These are phyloP conservation scores for Cystobasidium sp. DNA, from an alignment of 1,284 basidiomycete genomes.

Conservation along the genomic window DNA sequence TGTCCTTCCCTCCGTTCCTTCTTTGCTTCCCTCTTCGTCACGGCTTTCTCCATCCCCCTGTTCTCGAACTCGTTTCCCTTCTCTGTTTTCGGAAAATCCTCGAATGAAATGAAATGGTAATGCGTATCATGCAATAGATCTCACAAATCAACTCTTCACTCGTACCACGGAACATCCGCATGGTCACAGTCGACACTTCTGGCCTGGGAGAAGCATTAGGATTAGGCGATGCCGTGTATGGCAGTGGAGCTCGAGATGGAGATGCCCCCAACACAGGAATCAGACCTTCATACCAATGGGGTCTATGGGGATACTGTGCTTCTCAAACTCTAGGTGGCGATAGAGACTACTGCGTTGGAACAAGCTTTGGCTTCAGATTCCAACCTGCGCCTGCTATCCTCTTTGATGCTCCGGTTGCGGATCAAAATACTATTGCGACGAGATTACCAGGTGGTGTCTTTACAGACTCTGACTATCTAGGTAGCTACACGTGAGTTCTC, in stretches of 20 bases:
- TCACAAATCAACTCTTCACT: conserved; percentile 34
- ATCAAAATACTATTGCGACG: conserved; percentile 39
- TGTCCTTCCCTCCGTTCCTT: background rate
- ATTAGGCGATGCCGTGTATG: conserved; percentile 25
- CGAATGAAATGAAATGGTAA: background rate
- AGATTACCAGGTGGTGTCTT: conserved; percentile 46
- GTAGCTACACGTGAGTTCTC: conserved; percentile 43
- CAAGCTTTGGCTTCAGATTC: conserved; percentile 44
- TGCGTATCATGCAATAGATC: conserved; percentile 16
- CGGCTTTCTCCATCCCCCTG: background rate
- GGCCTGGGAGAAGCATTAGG: conserved; percentile 46
- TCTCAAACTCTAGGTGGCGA: conserved; percentile 24
- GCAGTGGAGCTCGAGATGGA: conserved; percentile 26
- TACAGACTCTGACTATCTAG: conserved; percentile 43
- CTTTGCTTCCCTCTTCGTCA: background rate
- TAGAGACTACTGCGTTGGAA: conserved; percentile 45
- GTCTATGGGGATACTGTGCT: conserved; percentile 49
- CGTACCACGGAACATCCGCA: conserved; percentile 48
- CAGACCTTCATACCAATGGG: conserved; percentile 49
- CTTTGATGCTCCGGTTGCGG: conserved; percentile 45
- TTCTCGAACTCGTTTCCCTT: background rate
- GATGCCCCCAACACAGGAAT: conserved; percentile 46
- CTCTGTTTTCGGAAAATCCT: conserved; percentile 19
- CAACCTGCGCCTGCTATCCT: conserved; percentile 47
- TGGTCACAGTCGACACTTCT: conserved; percentile 48